These are phyloP conservation scores for Amylocystis lapponica DNA, from an alignment of 768 basidiomycete species.

Conservation along the genomic window DNA sequence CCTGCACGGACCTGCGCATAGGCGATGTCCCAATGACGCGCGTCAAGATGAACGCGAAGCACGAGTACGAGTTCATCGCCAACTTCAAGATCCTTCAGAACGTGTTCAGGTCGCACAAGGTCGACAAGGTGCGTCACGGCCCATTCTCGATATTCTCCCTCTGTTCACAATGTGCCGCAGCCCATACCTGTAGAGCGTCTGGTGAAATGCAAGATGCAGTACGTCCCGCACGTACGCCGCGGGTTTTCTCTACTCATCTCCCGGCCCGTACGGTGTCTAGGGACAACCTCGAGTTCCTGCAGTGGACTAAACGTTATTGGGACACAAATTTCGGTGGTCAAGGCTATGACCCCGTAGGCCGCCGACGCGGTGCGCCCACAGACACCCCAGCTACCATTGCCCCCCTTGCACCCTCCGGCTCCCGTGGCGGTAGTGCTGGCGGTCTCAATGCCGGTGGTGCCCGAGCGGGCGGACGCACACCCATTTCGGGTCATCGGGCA, in stretches of 20 bases:
- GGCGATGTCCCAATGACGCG: conserved; percentile 87
- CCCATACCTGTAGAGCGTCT: conserved; percentile 94
- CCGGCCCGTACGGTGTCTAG: conserved; percentile 30
- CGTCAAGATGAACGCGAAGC: conserved; percentile 95
- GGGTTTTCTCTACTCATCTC: conserved; percentile 4
- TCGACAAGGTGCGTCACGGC: conserved; percentile 86
- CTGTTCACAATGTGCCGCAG: conserved; percentile 31
- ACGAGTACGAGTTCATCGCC: conserved; percentile 91
- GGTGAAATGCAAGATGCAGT: conserved; percentile 99
- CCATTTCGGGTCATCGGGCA: conserved; percentile 61
- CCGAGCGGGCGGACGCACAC: conserved; percentile 67
- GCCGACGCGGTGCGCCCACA: conserved; percentile 72
- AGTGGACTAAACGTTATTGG: conserved; percentile 98
- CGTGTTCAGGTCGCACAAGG: conserved; percentile 84
- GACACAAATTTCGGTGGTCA: conserved; percentile 86
- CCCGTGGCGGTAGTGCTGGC: conserved; percentile 21
- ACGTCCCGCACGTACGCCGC: conserved; percentile 30
- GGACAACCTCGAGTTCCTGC: conserved; percentile 97
- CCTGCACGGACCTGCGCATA: conserved; percentile 25
- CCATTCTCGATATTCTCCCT: neutral
- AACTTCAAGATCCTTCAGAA: conserved; percentile 97
- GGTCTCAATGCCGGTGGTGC: conserved; percentile 29
- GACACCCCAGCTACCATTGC: conserved; percentile 78
- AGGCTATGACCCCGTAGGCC: conserved; percentile 78
- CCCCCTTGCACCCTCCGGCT: conserved; percentile 43